These are phyloP conservation scores for Bondarzewia mesenterica DNA, from an alignment of 1,284 basidiomycete genomes.

Conservation along the genomic window DNA sequence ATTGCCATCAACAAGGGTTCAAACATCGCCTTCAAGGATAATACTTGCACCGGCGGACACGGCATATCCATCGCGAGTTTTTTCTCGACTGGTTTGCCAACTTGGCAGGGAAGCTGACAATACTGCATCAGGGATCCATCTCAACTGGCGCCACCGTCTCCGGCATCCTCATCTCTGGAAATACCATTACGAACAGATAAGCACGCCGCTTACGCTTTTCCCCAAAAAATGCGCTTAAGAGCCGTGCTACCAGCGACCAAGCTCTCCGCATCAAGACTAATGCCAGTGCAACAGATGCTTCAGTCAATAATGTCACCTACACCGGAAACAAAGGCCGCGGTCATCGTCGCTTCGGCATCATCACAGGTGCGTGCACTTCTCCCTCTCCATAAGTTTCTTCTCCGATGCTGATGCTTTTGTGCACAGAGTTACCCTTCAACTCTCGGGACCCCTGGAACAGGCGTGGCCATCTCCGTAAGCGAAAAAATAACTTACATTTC, in stretches of 20 bases:
- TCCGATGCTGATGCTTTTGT: neutral
- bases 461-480: conserved; percentile 12
- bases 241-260: conserved; percentile 22
- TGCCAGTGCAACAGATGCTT: conserved; percentile 22
- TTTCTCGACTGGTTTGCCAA: neutral
- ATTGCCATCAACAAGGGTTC: conserved; percentile 51
- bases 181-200: conserved; percentile 30
- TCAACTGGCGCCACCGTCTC: conserved; percentile 36
- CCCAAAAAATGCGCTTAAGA: neutral
- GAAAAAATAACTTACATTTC: too few relatives aligned
- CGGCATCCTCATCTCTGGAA: conserved; percentile 36
- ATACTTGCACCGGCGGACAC: conserved; percentile 49
- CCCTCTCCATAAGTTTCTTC: neutral
- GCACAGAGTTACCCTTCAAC: conserved; percentile 29
- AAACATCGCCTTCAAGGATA: conserved; percentile 46
- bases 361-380: conserved; percentile 22
- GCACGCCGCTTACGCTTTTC: neutral
- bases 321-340: conserved; percentile 22
- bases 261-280: conserved; percentile 35
- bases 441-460: conserved; percentile 28
- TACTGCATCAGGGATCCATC: conserved; percentile 36
- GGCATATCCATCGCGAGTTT: conserved; percentile 42
- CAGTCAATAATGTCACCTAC: conserved; percentile 30
- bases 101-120: neutral
- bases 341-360: conserved; percentile 25